Base-by-base conservation (phyloP, 1,284 basidiomycete species). In the Trichosporon coremiiforme region DNA sequence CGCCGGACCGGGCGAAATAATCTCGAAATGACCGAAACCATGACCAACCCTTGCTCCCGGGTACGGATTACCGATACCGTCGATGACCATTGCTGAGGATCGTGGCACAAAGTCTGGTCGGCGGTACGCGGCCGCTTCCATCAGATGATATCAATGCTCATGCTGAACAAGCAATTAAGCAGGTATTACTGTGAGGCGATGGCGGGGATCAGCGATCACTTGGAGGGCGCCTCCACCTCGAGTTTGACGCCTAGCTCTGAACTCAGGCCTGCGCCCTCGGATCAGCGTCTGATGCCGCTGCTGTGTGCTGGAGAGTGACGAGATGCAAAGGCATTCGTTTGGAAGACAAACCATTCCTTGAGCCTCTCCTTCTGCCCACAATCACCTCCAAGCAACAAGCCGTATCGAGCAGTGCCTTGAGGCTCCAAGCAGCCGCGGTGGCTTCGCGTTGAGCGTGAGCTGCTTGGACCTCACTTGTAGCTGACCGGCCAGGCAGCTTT, bases 21-120 rank as follows among this genome's bases (percentile, higher is more conserved):
- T 53, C 50, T 53, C 50, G 50, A 53, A 53, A 53, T 53, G 50
- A 53, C 50, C 50, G 50, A 53, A 20, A 53, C 17, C 50, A 22
- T 53, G 50, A 25, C 22, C 50, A 25, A 53, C 47, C 2, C 20
- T 1, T 9, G 5, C 4, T 10, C 9, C 50, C 50, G 50, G 50
- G 15, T n/a, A 53, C 50, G 50, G 20, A 22, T 53, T 53, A 25
- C 50, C 20, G 50, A 53, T 22, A 4, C 50, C 4, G 20, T 2
- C 1, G 20, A 53, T 53, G 50, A 53, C 15, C 15, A 25, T 7
- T 53, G 2, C 6, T 17, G 45, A 53, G 50, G 50, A 20, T n/a
- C 22, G 50, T 53, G 50, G 50, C 50, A n/a, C 41, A 45, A 22
- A 17, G 9, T 2, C 15, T 22, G 9, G 50, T 53, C 50, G 20